Conservation (phyloP, 2,329 filamentous ascomycete genomes). For the Zasmidium cellare region DNA sequence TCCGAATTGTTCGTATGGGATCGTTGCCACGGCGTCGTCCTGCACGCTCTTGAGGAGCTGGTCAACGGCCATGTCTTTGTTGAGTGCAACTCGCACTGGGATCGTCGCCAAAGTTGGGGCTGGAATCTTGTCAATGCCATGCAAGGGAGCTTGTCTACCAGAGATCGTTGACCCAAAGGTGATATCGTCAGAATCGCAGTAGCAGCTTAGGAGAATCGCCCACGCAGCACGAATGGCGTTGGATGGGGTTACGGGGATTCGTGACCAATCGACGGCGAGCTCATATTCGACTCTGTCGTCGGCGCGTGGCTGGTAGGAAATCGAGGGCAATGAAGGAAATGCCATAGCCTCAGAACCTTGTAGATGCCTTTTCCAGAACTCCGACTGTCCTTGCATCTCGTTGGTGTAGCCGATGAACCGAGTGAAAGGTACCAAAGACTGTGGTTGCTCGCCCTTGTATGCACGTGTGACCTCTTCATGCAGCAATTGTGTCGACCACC, state of each 20-base stretch:
- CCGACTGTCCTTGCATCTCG: slow-evolving; percentile 24
- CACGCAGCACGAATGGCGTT: slow-evolving; percentile 15
- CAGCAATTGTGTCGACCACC: slow-evolving; percentile 39
- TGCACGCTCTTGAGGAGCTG: neutral
- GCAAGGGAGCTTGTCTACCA: slow-evolving; percentile 31
- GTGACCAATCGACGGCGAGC: slow-evolving; percentile 3
- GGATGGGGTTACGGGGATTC: slow-evolving; percentile 10
- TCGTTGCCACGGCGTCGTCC: slow-evolving; percentile 3
- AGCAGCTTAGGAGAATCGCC: slow-evolving; percentile 10
- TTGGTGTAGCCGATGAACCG: slow-evolving; percentile 38
- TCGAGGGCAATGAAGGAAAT: slow-evolving; percentile 31
- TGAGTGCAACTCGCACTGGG: slow-evolving; percentile 35
- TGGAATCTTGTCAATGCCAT: slow-evolving; percentile 16
- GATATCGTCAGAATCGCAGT: slow-evolving; percentile 10
- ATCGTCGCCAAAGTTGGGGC: slow-evolving; percentile 42
- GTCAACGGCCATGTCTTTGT: neutral
- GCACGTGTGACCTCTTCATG: slow-evolving; percentile 28
- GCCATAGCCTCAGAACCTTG: slow-evolving; percentile 32
- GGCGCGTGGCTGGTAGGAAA: slow-evolving; percentile 29
- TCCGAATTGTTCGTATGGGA: slow-evolving; percentile 35
- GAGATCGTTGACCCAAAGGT: slow-evolving; percentile 15
- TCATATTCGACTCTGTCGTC: slow-evolving; percentile 16
- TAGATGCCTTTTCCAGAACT: slow-evolving; percentile 38
- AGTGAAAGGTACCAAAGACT: slow-evolving; percentile 15
- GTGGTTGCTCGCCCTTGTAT: neutral